These are phyloP conservation scores for Physcomitrellopsis africana DNA, from an alignment of 225 moss, liverwort and hornwort genomes.

Conservation along the genomic window DNA sequence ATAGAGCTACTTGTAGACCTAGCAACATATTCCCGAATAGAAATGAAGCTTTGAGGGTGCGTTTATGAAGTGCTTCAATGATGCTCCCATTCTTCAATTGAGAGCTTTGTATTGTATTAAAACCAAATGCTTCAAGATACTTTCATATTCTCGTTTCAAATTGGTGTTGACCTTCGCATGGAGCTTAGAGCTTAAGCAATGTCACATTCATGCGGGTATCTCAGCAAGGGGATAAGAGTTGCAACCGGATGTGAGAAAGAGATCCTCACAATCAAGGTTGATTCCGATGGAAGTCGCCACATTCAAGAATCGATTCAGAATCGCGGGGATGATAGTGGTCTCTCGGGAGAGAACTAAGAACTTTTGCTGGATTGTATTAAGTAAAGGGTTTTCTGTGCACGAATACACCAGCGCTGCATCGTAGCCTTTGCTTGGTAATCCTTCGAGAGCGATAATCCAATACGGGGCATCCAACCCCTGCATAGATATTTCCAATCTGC, in stretches of 20 bases:
- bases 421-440: slow-evolving; percentile 42
- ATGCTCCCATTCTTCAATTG: no score
- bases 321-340: slow-evolving; percentile 23
- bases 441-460: slow-evolving; percentile 61
- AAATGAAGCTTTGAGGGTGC: no score
- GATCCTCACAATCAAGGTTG: slow-evolving; percentile 65
- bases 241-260: slow-evolving; percentile 50
- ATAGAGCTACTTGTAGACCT: no score
- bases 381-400: slow-evolving; percentile 43
- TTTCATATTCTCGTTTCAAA: neutral
- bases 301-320: slow-evolving; percentile 36
- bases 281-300: slow-evolving; percentile 39
- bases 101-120: no score
- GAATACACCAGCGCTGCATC: slow-evolving; percentile 59
- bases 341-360: slow-evolving; percentile 57
- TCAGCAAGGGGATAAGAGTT: slow-evolving; percentile 9
- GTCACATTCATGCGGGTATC: neutral
- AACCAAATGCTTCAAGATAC: neutral
- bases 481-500: slow-evolving; percentile 53
- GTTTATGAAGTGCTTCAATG: no score
- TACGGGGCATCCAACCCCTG: slow-evolving; percentile 40
- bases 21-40: no score
- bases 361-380: slow-evolving; percentile 38
- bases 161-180: neutral
- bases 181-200: neutral